Percentiles rank a stretch among this genome's conserved stretches.
These are phyloP conservation scores for Pterocarpus santalinus DNA, from an alignment of 306 rosid species.

Conservation along the genomic window DNA sequence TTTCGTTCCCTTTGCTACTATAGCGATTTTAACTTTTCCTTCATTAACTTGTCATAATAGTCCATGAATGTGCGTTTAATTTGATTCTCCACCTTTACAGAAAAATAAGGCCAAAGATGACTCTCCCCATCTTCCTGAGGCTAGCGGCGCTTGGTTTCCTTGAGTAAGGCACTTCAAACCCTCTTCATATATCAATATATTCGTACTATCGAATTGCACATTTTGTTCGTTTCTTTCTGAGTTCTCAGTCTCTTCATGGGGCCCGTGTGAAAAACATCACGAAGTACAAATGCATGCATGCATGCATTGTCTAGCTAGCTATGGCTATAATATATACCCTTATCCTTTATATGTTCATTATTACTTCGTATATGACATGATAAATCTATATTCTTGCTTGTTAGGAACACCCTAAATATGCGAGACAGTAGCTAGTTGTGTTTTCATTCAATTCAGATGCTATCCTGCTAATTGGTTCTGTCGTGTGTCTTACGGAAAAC, in stretches of 20 bases:
- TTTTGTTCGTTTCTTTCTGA: constrained; percentile 35
- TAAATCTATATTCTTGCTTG: neutral
- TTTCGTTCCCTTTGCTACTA: too few relatives aligned
- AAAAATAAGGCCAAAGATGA: constrained; percentile 92
- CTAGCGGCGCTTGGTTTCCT: constrained; percentile 76
- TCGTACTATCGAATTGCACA: constrained; percentile 8
- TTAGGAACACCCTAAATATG: neutral
- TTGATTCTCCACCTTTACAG: constrained; percentile 52
- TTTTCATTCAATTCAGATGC: constrained; percentile 11
- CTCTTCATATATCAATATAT: neutral
- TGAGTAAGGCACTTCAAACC: constrained; percentile 73
- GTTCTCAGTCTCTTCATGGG: constrained; percentile 29
- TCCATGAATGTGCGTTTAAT: too few relatives aligned
- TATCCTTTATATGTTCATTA: neutral
- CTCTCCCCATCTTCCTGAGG: constrained; percentile 78
- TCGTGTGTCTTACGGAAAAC: neutral
- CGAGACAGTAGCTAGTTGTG: neutral
- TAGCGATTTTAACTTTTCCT: too few relatives aligned
- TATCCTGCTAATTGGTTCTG: neutral
- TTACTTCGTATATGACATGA: neutral
- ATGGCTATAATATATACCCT: neutral
- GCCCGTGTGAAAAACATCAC: neutral
- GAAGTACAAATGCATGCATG: constrained; percentile 31
- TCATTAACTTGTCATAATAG: neutral
- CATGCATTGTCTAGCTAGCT: constrained; percentile 3